phyloP scores from a whole-genome alignment of 805 yeast species.

The Yarrowia sp. region DNA sequence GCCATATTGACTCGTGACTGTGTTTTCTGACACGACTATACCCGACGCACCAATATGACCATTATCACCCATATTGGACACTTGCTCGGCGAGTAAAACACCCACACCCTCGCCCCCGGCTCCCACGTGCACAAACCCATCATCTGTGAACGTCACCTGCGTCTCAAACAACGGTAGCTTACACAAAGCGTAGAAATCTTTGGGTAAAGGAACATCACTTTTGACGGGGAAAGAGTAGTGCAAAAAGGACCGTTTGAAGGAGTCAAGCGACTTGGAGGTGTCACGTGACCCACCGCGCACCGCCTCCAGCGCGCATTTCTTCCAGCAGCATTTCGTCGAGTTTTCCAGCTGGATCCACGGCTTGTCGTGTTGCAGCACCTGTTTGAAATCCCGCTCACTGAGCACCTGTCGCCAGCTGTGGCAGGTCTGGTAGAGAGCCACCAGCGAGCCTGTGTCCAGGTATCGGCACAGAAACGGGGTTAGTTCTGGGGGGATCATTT shows the following conservation, averaged over 20 bases:
- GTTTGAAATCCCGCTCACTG: conserved; percentile 22
- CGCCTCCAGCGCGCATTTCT: not conserved
- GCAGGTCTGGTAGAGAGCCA: conserved; percentile 11
- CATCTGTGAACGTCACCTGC: not conserved
- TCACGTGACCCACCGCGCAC: not conserved
- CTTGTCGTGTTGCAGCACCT: conserved; percentile 21
- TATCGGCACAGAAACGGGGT: conserved; percentile 27
- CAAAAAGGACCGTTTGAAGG: not conserved
- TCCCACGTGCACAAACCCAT: not conserved
- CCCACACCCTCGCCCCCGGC: not conserved
- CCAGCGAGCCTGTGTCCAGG: conserved; percentile 9
- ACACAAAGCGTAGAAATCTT: conserved; percentile 13
- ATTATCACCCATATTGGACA: too few species aligned
- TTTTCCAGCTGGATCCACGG: conserved; percentile 27
- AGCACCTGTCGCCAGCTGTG: conserved; percentile 19
- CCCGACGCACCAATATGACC: too few species aligned
- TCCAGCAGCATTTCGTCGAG: conserved; percentile 30
- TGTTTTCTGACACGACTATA: not conserved
- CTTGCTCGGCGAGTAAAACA: not conserved
- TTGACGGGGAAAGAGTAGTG: conserved; percentile 8
- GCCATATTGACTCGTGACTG: not conserved
- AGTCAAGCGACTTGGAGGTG: not conserved
- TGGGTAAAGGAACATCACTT: not conserved
- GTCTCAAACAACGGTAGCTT: conserved; percentile 3
- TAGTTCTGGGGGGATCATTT: conserved; percentile 24